Conservation (phyloP, 2,329 filamentous ascomycete genomes). For the Aspergillus sp. region DNA sequence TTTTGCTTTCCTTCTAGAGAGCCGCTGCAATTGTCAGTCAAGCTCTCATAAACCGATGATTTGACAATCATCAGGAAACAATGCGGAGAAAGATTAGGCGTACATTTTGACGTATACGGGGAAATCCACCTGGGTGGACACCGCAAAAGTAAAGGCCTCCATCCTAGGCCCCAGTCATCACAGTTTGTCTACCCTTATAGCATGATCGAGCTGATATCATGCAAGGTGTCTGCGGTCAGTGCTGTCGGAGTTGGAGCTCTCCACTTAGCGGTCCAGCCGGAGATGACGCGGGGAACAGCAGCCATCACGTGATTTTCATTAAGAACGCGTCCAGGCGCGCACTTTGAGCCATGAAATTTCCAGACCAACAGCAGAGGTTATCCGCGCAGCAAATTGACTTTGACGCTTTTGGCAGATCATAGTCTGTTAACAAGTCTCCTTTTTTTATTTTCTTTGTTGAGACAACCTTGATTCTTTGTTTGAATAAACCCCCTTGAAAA, state of each 20-base stretch:
- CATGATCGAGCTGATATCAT: slow-evolving; percentile 6
- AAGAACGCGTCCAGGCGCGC: slow-evolving; percentile 12
- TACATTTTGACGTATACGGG: slow-evolving; percentile 69
- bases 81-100: slow-evolving; percentile 31
- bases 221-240: neutral
- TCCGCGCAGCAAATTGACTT: neutral
- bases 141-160: slow-evolving; percentile 96
- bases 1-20: slow-evolving; percentile 79
- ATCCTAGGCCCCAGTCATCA: slow-evolving; percentile 54
- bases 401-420: neutral
- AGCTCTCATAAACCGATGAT: neutral
- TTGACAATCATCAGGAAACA: neutral
- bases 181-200: slow-evolving; percentile 17
- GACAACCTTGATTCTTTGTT: neutral
- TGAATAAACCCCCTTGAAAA: slow-evolving; percentile 1
- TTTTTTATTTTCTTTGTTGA: neutral
- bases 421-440: neutral
- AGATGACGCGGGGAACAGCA: slow-evolving; percentile 11
- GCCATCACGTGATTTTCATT: slow-evolving; percentile 12
- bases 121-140: slow-evolving; percentile 80
- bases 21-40: slow-evolving; percentile 56
- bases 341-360: neutral
- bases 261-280: neutral
- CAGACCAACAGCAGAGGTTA: neutral
- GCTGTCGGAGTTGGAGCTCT: slow-evolving; percentile 8